These are phyloP conservation scores for Melaleuca alternifolia DNA, from an alignment of 345 rosid species.

Conservation along the genomic window DNA sequence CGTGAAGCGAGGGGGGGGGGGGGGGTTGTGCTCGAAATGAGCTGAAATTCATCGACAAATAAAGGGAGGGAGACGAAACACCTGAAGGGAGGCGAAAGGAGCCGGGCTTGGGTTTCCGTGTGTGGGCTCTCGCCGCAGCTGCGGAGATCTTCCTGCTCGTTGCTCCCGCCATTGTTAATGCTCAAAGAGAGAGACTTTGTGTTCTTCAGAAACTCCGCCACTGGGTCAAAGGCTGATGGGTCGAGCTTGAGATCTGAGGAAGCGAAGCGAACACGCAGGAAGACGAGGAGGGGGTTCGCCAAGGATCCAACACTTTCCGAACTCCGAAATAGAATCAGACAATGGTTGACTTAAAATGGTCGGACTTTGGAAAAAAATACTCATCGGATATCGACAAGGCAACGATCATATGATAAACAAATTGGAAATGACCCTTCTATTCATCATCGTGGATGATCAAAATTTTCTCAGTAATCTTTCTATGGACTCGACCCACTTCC, in stretches of 20 bases:
- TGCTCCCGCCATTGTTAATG: constrained; percentile 4
- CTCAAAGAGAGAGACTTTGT: background rate
- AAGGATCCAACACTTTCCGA: too few species aligned
- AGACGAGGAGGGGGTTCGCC: too few species aligned
- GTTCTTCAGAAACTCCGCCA: background rate
- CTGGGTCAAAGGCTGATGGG: background rate
- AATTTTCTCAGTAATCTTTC: too few species aligned
- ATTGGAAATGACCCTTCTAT: background rate
- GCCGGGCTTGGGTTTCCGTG: constrained; percentile 7
- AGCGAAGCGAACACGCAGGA: too few species aligned
- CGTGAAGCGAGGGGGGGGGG: background rate
- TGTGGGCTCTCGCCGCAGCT: constrained; percentile 14
- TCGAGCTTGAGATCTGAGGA: too few species aligned
- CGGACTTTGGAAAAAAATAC: background rate
- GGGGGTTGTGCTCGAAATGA: too few species aligned
- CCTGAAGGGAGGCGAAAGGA: constrained; percentile 4
- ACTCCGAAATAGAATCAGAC: background rate
- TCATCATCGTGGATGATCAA: too few species aligned
- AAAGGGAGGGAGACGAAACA: background rate
- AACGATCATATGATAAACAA: background rate
- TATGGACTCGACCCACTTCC: too few species aligned
- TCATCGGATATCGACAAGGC: too few species aligned
- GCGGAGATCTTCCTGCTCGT: constrained; percentile 9
- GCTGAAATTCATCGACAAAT: background rate
- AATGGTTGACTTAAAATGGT: background rate